These are phyloP conservation scores for Blakeslea trispora DNA, from an alignment of 371 early-diverging fungal species.

Conservation along the genomic window DNA sequence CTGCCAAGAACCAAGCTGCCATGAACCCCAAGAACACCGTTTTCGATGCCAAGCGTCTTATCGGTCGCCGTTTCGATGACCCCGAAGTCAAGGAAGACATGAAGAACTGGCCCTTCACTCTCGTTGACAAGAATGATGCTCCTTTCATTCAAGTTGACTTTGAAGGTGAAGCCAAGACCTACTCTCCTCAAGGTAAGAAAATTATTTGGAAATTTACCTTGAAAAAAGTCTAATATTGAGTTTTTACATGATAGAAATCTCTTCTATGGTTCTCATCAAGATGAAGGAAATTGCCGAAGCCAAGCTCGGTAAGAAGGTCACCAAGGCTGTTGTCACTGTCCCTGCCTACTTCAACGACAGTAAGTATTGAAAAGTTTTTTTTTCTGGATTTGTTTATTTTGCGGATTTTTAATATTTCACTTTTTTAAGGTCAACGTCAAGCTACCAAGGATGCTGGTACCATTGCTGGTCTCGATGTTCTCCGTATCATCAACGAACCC, in stretches of 20 bases:
- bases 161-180: constrained; percentile 67
- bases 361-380: constrained; percentile 8
- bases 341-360: constrained; percentile 79
- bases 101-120: constrained; percentile 85
- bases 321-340: constrained; percentile 82
- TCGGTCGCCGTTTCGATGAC: constrained; percentile 90
- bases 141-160: constrained; percentile 82
- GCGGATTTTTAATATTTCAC: not conserved
- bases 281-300: constrained; percentile 93
- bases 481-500: constrained; percentile 92
- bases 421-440: constrained; percentile 56
- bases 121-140: constrained; percentile 83
- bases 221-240: no score
- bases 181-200: constrained; percentile 69
- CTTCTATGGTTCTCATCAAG: constrained; percentile 87
- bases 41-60: constrained; percentile 91
- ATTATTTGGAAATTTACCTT: not conserved
- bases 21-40: constrained; percentile 87
- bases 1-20: constrained; percentile 89
- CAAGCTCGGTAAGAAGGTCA: constrained; percentile 77
- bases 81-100: constrained; percentile 76
- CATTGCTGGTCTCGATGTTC: constrained; percentile 77
- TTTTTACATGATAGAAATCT: constrained; percentile 67
- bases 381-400: not conserved
- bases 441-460: constrained; percentile 80